Percentiles rank a stretch among this genome's conserved stretches.
phyloP scores from a whole-genome alignment of 805 yeast genomes.

The Saturnispora ahearnii region DNA sequence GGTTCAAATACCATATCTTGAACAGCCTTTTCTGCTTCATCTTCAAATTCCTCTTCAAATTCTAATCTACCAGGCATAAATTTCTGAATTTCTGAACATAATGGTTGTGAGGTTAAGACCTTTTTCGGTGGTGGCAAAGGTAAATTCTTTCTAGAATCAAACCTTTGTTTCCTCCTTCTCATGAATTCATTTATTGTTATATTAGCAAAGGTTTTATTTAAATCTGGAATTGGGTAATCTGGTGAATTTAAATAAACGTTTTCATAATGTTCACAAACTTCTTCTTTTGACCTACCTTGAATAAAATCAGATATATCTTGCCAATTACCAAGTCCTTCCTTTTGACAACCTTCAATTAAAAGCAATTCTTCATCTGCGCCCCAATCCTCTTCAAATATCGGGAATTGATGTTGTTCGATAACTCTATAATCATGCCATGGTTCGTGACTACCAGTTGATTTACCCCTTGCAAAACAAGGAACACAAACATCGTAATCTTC shows the following conservation, averaged over 20 bases:
- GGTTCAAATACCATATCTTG: slow-evolving; percentile 95
- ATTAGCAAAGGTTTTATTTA: slow-evolving; percentile 56
- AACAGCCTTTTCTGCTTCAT: slow-evolving; percentile 89
- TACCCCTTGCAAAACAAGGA: slow-evolving; percentile 88
- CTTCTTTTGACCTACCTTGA: slow-evolving; percentile 86
- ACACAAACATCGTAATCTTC: slow-evolving; percentile 95
- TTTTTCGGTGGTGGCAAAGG: slow-evolving; percentile 83
- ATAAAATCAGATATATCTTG: slow-evolving; percentile 95
- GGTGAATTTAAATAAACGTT: slow-evolving; percentile 58
- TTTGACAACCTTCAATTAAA: slow-evolving; percentile 85
- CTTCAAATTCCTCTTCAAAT: slow-evolving; percentile 92
- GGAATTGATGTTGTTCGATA: slow-evolving; percentile 90
- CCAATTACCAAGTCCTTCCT: slow-evolving; percentile 93
- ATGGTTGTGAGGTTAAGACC: slow-evolving; percentile 86
- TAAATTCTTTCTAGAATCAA: slow-evolving; percentile 62
- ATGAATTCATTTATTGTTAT: slow-evolving; percentile 64
- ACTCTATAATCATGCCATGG: slow-evolving; percentile 92
- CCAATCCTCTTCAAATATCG: slow-evolving; percentile 85
- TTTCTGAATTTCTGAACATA: slow-evolving; percentile 95
- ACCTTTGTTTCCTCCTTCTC: slow-evolving; percentile 53
- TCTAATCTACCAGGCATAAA: slow-evolving; percentile 98
- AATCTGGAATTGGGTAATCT: slow-evolving; percentile 83
- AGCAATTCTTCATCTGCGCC: slow-evolving; percentile 97
- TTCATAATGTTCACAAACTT: slow-evolving; percentile 77
- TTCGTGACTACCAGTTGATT: slow-evolving; percentile 72